Evolutionary conservation across 2,329 filamentous ascomycete species (phyloP), one percentile per base, ranked within the genome.

Genomic region (Trichophyton benhamiae): DNA sequence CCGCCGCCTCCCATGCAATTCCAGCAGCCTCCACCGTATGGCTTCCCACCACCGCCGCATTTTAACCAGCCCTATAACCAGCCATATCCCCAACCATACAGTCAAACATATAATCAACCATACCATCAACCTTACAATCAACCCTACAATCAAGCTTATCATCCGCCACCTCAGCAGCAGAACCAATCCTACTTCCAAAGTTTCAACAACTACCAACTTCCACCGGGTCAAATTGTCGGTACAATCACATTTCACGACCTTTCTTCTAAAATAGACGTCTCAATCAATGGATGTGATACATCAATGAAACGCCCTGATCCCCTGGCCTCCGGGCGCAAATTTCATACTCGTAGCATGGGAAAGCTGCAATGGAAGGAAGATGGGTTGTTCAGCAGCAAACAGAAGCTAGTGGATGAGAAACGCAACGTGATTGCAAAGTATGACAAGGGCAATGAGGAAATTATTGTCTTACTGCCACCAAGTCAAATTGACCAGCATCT

Each of bases 351-450:
- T 6, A 57, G 48, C n/a, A 48, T 66, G 7, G 65, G 65, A 22
- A 63, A 44, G 30, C 36, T 66, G 42, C 58, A 64, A 9, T 65
- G 65, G 65, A 63, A 63, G 41, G 63, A 63, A 27, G 61, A 62
- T 4, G 61, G 58, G 11, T 46, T 65, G 5, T 27, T 60, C 2
- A 61, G 41, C 25, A 64, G 63, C 33, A 64, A 61, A 22, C 57
- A 61, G 41, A 62, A 63, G 38, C 55, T 65, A 11, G 46, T 65
- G 6, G 63, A 65, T 48, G 53, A 55, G 11, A 27, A 58, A n/a
- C 60, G 49, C 2, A 58, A 63, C 9, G 62, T 64, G 41, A 48
- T 65, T 48, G 65, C 65, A 13, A 53, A 52, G 42, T 66, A 64
- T 57, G 59, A 63, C 49, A 58, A 44, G 33, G 17, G 25, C 3